Conservation (phyloP, 176 grass and related monocot species). For the Echinochloa phyllopogon region DNA sequence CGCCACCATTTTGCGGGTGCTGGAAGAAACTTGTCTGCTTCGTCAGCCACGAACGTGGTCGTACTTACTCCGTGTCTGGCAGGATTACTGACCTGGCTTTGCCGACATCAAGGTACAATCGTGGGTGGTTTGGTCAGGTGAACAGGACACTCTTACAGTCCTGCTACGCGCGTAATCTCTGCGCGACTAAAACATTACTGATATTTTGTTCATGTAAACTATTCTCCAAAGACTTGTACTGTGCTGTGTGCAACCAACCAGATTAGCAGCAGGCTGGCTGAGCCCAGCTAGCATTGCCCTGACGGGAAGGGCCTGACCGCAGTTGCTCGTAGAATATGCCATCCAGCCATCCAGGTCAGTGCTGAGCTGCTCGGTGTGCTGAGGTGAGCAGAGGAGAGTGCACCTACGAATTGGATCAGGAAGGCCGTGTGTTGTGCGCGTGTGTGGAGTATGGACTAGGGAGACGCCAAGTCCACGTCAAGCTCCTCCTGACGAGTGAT, state of each 20-base stretch:
- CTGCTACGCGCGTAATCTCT: too few species aligned
- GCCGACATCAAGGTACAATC: neutral
- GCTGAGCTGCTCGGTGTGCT: too few species aligned
- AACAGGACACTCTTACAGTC: too few species aligned
- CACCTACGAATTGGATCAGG: too few species aligned
- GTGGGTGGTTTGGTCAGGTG: too few species aligned
- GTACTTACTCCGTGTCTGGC: neutral
- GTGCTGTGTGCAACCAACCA: too few species aligned
- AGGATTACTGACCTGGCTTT: neutral
- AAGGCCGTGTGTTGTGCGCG: too few species aligned
- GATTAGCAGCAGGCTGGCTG: too few species aligned
- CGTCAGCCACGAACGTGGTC: neutral
- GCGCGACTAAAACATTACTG: too few species aligned
- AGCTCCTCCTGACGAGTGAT: neutral
- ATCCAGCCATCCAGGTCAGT: slow-evolving; percentile 30
- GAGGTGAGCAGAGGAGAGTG: too few species aligned
- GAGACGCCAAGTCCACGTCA: neutral
- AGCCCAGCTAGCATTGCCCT: slow-evolving; percentile 11
- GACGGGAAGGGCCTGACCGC: neutral
- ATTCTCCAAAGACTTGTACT: too few species aligned
- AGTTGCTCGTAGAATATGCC: neutral
- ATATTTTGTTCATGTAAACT: too few species aligned
- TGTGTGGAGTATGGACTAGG: neutral
- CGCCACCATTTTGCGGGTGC: neutral
- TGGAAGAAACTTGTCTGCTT: neutral